These are phyloP conservation scores for Yamadazyma atlantica DNA, from an alignment of 1,139 yeast genomes.

Conservation along the genomic window DNA sequence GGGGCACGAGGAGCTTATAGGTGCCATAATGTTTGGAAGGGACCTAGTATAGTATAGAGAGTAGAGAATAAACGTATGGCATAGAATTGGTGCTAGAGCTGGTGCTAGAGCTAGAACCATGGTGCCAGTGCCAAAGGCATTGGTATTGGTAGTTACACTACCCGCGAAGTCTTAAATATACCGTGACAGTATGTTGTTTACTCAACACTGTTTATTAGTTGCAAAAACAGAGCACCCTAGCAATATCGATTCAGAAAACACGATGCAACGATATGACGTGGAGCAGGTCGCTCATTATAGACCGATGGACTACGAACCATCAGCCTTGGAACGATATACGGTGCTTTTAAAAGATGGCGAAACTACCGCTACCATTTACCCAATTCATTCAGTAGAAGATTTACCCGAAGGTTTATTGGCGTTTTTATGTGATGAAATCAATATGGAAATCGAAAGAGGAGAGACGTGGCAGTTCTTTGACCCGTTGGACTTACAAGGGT, in stretches of 20 bases:
- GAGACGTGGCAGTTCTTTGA: slow-evolving; percentile 86
- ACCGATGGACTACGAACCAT: slow-evolving; percentile 31
- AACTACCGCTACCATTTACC: slow-evolving; percentile 90
- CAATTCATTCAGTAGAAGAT: slow-evolving; percentile 61
- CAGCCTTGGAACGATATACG: slow-evolving; percentile 48
- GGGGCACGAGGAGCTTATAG: slow-evolving; percentile 59
- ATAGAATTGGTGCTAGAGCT: too few relatives aligned
- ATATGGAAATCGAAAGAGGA: slow-evolving; percentile 88
- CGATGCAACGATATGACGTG: slow-evolving; percentile 7
- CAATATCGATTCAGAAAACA: too few relatives aligned
- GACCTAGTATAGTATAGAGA: slow-evolving; percentile 25
- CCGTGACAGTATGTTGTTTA: slow-evolving; percentile 7
- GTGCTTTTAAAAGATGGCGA: slow-evolving; percentile 83
- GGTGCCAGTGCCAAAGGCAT: too few relatives aligned
- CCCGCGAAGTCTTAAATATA: slow-evolving; percentile 7
- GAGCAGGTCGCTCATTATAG: slow-evolving; percentile 4
- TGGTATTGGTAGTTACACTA: not conserved
- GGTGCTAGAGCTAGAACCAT: too few relatives aligned
- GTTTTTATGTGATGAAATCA: slow-evolving; percentile 86
- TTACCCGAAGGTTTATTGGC: slow-evolving; percentile 78
- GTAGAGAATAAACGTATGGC: too few relatives aligned
- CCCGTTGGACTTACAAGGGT: slow-evolving; percentile 68
- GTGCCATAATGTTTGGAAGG: slow-evolving; percentile 68
- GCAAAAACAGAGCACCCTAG: too few relatives aligned
- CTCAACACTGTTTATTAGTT: slow-evolving; percentile 4